Conservation (phyloP, 306 rosid genomes). For the Vigna mungo region DNA sequence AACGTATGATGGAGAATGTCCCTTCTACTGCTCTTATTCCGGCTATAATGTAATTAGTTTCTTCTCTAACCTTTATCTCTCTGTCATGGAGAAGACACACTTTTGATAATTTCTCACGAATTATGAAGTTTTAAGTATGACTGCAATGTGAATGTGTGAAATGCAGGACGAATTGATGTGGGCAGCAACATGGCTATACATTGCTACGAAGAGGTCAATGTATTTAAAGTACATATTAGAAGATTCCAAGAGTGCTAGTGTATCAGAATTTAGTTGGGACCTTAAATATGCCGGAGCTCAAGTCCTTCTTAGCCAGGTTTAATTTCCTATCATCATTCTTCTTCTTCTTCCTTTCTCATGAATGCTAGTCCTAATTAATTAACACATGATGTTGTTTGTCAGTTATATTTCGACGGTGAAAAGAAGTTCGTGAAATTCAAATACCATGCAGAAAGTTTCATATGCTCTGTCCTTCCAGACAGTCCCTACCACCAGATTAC, state of each 20-base stretch:
- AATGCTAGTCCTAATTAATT: background rate
- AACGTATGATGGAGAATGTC: constrained; percentile 93
- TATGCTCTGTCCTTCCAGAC: constrained; percentile 81
- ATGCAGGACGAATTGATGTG: constrained; percentile 86
- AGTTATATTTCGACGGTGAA: constrained; percentile 69
- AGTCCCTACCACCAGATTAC: constrained; percentile 78
- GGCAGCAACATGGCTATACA: constrained; percentile 92
- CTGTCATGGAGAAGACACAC: background rate
- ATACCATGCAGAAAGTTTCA: constrained; percentile 68
- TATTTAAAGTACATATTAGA: constrained; percentile 65
- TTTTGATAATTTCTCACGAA: background rate
- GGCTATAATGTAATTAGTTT: constrained; percentile 68
- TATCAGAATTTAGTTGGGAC: constrained; percentile 93
- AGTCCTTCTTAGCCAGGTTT: constrained; percentile 70
- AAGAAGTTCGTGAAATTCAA: constrained; percentile 59
- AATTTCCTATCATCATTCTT: background rate
- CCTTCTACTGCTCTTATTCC: constrained; percentile 93
- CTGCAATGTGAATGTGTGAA: background rate
- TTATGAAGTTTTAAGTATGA: background rate
- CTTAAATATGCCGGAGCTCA: constrained; percentile 95
- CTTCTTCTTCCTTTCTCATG: background rate
- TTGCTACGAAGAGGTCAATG: constrained; percentile 57
- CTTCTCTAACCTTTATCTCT: background rate
- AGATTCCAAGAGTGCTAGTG: constrained; percentile 70
- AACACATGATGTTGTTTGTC: constrained; percentile 15